These are phyloP conservation scores for Saitozyma podzolica DNA, from an alignment of 768 basidiomycete genomes.

Conservation along the genomic window DNA sequence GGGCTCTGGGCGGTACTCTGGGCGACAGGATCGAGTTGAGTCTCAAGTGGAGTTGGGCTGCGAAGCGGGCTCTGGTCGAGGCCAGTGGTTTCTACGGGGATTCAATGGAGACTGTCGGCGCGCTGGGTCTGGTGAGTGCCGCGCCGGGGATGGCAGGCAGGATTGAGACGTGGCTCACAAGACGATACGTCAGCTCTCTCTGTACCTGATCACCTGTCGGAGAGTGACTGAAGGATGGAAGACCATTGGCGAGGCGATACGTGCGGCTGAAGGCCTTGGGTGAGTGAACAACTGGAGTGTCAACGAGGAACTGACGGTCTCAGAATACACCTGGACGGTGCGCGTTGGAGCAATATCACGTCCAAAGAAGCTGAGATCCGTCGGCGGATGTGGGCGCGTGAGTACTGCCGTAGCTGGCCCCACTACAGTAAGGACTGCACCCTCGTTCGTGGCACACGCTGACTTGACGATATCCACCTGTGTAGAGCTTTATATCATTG, in stretches of 20 bases:
- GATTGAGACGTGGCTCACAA: neutral
- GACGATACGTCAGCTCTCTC: constrained; percentile 12
- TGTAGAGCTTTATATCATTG: constrained; percentile 27
- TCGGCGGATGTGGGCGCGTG: constrained; percentile 34
- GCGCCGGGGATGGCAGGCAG: neutral
- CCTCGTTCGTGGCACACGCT: too few species aligned
- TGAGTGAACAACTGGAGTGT: constrained; percentile 2
- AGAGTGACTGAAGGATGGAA: constrained; percentile 33
- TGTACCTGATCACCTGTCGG: constrained; percentile 25
- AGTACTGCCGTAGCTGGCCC: constrained; percentile 1
- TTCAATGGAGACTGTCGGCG: constrained; percentile 31
- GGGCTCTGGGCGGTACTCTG: neutral
- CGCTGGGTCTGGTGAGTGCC: constrained; percentile 16
- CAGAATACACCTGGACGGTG: constrained; percentile 33
- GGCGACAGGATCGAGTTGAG: constrained; percentile 21
- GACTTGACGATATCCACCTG: too few species aligned
- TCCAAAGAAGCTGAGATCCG: constrained; percentile 27
- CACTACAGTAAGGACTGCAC: neutral
- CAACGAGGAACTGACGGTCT: neutral
- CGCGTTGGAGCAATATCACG: constrained; percentile 21
- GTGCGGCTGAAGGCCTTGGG: constrained; percentile 34
- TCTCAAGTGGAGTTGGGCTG: constrained; percentile 29
- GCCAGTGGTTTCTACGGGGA: constrained; percentile 30
- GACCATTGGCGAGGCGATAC: constrained; percentile 18
- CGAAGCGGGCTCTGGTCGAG: constrained; percentile 20